Evolutionary conservation across 441 rosid genomes (phyloP).

Genomic region (Eutrema salsugineum): DNA sequence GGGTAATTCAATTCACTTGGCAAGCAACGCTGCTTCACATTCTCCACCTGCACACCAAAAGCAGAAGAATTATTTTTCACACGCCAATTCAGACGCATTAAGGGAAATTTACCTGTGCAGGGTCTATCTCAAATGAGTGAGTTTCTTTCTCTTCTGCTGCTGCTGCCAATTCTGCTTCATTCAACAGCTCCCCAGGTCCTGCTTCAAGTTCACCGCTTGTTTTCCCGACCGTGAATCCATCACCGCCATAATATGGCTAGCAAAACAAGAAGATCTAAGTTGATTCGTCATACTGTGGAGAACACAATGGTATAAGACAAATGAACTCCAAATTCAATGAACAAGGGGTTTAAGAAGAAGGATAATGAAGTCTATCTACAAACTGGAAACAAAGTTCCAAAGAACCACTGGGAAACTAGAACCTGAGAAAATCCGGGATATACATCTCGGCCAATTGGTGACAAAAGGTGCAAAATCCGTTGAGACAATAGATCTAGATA

Average conservation of each 20-base stretch:
- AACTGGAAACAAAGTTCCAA: neutral
- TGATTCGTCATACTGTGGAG: conserved; percentile 1
- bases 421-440: neutral
- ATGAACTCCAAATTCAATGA: neutral
- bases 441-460: neutral
- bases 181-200: conserved; percentile 67
- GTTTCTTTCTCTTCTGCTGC: conserved; percentile 93
- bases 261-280: neutral
- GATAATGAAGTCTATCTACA: neutral
- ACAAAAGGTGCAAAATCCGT: neutral
- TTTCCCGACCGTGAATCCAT: conserved; percentile 71
- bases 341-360: neutral
- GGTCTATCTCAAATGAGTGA: conserved; percentile 84
- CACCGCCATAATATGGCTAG: conserved; percentile 48
- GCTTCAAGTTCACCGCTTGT: conserved; percentile 68
- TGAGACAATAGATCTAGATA: neutral
- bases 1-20: conserved; percentile 95
- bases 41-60: conserved; percentile 66
- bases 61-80: neutral
- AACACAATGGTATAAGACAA: neutral
- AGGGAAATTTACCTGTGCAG: conserved; percentile 49
- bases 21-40: conserved; percentile 95
- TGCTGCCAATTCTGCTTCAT: conserved; percentile 87
- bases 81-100: neutral
- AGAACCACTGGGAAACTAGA: neutral